Base-by-base conservation (phyloP, 257 asterid genomes). In the Forsythia viridissima region DNA sequence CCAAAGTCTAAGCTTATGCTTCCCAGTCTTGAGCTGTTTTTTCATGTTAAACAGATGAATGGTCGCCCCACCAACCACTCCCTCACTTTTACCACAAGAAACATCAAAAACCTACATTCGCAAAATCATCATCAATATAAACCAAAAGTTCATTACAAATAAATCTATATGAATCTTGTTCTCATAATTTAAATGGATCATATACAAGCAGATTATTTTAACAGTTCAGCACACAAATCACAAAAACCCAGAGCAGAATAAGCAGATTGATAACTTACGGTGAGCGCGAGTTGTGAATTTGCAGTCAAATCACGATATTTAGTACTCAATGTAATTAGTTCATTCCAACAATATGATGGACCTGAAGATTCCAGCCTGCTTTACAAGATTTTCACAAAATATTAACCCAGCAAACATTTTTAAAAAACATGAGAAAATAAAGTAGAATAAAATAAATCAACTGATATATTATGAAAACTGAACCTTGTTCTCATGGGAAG, bases 401-500 rank as follows among this genome's bases (percentile, higher is more conserved):
- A 63, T 8, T 63, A 63, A 73, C 43, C 67, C 71, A 63, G 55
- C 24, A 71, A 70, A 70, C 18, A 48, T 8, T 9, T 8, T 10
- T 40, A 18, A 7, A n/a, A 40, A 4, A 73, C 5, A 70, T 12
- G 74, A 34, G 10, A 21, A 10, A 24, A n/a, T 24, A 65, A 78
- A 30, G 10, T 70, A 24, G 12, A 21, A 65, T 70, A 36, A 79
- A 70, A 76, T 5, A n/a, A 79, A 38, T 10, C 42, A 57, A 15
- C 52, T 70, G 42, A 55, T n/a, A 41, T 40, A 52, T 63, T 30
- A 48, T 43, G 21, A 63, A 24, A 52, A 79, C 30, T 13, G 80
- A 85, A 93, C 99, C 99, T 93, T 66, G 99, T 90, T 84, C 98
- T 87, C 93, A 90, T 90, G 80, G 99, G 97, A 74, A 95, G 98